Percentiles rank a stretch among this genome's conserved stretches.
Conservation (phyloP, 441 rosid genomes). For the Erodium texanum region DNA sequence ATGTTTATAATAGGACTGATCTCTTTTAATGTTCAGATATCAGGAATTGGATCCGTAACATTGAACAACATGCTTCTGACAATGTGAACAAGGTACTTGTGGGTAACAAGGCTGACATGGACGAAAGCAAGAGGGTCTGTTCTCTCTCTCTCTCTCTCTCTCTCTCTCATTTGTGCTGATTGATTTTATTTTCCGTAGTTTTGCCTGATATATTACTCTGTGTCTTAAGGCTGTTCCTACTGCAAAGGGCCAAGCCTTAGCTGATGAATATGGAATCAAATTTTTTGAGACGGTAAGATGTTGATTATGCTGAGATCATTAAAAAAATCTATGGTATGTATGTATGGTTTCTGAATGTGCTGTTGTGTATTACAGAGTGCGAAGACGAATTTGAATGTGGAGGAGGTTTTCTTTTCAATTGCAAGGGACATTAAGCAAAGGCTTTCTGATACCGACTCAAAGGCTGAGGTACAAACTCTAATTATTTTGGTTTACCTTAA, state of each 20-base stretch:
- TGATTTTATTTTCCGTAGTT: background rate
- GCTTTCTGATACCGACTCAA: slow-evolving; percentile 21
- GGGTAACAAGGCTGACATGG: slow-evolving; percentile 92
- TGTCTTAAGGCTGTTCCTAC: slow-evolving; percentile 60
- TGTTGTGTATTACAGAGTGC: background rate
- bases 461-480: background rate
- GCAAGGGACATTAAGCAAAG: slow-evolving; percentile 84
- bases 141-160: background rate
- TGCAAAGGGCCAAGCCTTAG: slow-evolving; percentile 83
- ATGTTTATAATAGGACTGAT: background rate
- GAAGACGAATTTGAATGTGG: slow-evolving; percentile 48
- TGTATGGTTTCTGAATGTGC: background rate
- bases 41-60: slow-evolving; percentile 82
- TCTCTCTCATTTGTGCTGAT: background rate
- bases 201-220: background rate
- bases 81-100: slow-evolving; percentile 81
- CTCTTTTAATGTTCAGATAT: slow-evolving; percentile 37
- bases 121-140: slow-evolving; percentile 73
- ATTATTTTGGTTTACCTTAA: background rate
- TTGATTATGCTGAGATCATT: slow-evolving; percentile 38
- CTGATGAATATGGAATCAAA: slow-evolving; percentile 87
- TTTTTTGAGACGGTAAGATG: slow-evolving; percentile 72
- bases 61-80: slow-evolving; percentile 83
- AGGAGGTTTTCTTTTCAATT: slow-evolving; percentile 86
- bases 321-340: slow-evolving; percentile 38